Evolutionary conservation across 192 early-diverging fungal genomes (phyloP), one percentile per base, ranked within the genome.

Genomic region (Spinellus fusiger): DNA sequence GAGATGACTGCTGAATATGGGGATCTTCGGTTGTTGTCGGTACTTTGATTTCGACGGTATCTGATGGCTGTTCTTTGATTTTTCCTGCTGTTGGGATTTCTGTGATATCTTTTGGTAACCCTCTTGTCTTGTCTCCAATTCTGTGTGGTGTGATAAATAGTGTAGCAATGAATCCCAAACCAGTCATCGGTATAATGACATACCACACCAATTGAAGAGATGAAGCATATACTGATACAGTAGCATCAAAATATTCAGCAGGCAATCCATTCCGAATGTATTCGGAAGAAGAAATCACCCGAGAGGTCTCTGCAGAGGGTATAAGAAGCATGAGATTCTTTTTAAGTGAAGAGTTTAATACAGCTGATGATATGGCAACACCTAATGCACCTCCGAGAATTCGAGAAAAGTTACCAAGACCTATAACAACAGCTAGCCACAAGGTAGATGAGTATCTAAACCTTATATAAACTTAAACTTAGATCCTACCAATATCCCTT

Each of bases 381-480:
- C 69, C 69, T 25, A 70, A 51, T 34, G 69, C 69, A 44, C 69
- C 69, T 55, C 69, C 69, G 16, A 74, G 40, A 16, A 74, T 62
- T 29, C 66, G 57, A 18, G 59, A 47, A 28, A 74, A 74, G 26
- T 68, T 74, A 31, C 66, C 62, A 12, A 74, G 32, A 1, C 66
- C 65, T 16, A 67, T 74, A 15, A 65, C 72, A 18, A 64, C 73
- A 33, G 64, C 67, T 65, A 22, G 25, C 25, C 8, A 56, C 22
- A 0, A 34, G 16, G 28, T 15, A 20, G 20, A 26, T 1, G n/a
- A n/a, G n/a, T n/a, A n/a, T n/a, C 1, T 8, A n/a, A 18, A 55
- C 27, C 31, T n/a, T 0, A 28, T n/a, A 20, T 8, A n/a, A n/a
- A n/a, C 27, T 28, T 9, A 9, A 9, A 18, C 40, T 12, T 16